Evolutionary conservation across 192 early-diverging fungal genomes (phyloP).

Genomic region (Allomyces macrogynus): DNA sequence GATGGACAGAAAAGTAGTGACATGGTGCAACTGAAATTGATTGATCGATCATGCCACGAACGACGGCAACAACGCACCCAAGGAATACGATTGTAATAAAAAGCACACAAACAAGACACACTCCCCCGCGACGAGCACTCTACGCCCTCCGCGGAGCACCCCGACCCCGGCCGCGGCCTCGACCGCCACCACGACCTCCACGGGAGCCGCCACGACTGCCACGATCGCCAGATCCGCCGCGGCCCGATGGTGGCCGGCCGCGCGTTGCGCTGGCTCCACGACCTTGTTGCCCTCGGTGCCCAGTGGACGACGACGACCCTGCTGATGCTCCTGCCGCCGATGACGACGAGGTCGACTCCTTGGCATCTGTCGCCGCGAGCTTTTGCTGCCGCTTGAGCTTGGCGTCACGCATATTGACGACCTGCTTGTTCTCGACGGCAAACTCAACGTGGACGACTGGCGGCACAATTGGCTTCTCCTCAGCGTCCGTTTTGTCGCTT

Average conservation of each 20-base stretch:
- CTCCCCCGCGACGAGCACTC: too few species aligned
- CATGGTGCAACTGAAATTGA: too few species aligned
- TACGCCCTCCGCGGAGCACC: neutral
- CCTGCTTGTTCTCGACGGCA: neutral
- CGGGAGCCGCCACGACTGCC: constrained; percentile 2
- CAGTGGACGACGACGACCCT: neutral
- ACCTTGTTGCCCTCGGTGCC: neutral
- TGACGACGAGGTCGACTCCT: too few species aligned
- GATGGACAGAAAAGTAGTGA: too few species aligned
- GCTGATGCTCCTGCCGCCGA: too few species aligned
- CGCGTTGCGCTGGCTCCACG: neutral
- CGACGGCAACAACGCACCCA: neutral
- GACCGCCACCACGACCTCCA: neutral
- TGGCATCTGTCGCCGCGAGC: neutral
- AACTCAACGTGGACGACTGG: neutral
- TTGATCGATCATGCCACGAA: too few species aligned
- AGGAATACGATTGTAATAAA: neutral
- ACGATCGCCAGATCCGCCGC: constrained; percentile 1
- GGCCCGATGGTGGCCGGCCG: neutral
- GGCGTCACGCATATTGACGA: neutral
- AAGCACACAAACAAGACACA: too few species aligned
- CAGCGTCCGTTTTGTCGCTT: neutral
- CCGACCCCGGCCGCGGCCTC: neutral
- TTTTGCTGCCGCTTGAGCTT: neutral
- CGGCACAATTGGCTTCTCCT: neutral